Evolutionary conservation across 2,329 filamentous ascomycete genomes (phyloP).

Genomic region (Colletotrichum caudatum): DNA sequence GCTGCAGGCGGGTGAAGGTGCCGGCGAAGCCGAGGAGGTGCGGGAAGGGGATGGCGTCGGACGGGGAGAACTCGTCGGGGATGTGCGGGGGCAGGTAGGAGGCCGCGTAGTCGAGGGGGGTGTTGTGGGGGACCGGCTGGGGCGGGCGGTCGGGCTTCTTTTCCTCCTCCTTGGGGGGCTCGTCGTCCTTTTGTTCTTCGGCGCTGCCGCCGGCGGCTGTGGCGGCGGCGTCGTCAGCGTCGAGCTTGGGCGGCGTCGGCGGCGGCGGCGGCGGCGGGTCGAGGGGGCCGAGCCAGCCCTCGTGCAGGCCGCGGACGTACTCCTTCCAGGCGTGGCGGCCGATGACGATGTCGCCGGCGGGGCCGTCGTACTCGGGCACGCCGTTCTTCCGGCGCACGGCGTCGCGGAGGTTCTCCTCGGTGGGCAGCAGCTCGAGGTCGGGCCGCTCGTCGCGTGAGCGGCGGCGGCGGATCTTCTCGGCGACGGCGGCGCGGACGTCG

Average conservation of each 20-base stretch:
- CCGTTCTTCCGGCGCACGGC: conserved; percentile 74
- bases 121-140: conserved; percentile 80
- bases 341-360: conserved; percentile 87
- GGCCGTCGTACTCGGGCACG: conserved; percentile 77
- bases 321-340: conserved; percentile 98
- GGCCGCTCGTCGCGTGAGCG: conserved; percentile 69
- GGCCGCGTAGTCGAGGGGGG: conserved; percentile 76
- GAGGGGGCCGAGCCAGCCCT: conserved; percentile 94
- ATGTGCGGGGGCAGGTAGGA: conserved; percentile 73
- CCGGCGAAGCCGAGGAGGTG: conserved; percentile 94
- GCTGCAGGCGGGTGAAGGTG: conserved; percentile 86
- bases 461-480: conserved; percentile 84
- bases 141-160: conserved; percentile 68
- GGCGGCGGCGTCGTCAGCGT: conserved; percentile 37
- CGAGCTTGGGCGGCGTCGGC: conserved; percentile 60
- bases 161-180: conserved; percentile 60
- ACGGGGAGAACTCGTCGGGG: conserved; percentile 79
- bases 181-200: conserved; percentile 49
- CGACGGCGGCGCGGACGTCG: conserved; percentile 88
- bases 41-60: conserved; percentile 80
- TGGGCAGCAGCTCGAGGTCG: conserved; percentile 60
- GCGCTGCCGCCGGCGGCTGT: conserved; percentile 30
- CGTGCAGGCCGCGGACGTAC: conserved; percentile 91
- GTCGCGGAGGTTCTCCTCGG: conserved; percentile 71
- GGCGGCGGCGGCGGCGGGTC: conserved; percentile 65